Evolutionary conservation across 805 yeast species (phyloP).

Genomic region (Yueomyces sinensis): DNA sequence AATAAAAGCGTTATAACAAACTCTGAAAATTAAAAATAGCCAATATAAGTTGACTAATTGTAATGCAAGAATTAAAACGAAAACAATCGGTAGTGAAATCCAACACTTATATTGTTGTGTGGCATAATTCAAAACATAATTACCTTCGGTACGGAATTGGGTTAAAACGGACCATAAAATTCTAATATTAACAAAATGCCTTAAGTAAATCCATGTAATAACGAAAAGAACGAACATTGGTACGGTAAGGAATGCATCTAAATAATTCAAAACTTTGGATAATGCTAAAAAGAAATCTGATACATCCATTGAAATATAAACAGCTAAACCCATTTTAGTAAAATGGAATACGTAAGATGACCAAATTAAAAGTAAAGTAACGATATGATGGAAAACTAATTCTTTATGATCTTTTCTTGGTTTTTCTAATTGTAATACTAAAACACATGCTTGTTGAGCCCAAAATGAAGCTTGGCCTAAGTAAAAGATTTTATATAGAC

Average conservation of each 20-base stretch:
- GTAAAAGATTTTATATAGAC: constrained; percentile 61
- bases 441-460: constrained; percentile 79
- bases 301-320: constrained; percentile 85
- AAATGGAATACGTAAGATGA: constrained; percentile 79
- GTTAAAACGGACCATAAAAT: constrained; percentile 70
- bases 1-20: constrained; percentile 45
- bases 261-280: constrained; percentile 68
- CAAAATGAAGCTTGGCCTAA: constrained; percentile 86
- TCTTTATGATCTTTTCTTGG: constrained; percentile 85
- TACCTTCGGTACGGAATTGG: constrained; percentile 73
- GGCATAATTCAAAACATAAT: constrained; percentile 59
- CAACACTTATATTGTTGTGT: constrained; percentile 87
- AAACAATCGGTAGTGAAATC: constrained; percentile 81
- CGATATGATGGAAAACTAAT: constrained; percentile 75
- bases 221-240: constrained; percentile 35
- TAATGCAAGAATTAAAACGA: constrained; percentile 55
- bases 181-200: constrained; percentile 67
- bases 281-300: constrained; percentile 72
- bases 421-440: constrained; percentile 68
- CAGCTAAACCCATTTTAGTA: constrained; percentile 88
- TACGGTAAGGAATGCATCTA: constrained; percentile 35
- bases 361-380: constrained; percentile 73
- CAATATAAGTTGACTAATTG: constrained; percentile 76
- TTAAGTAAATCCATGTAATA: constrained; percentile 61
- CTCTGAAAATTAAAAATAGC: constrained; percentile 66